Evolutionary conservation across 2,329 filamentous ascomycete genomes (phyloP), one percentile per base, ranked within the genome.

Genomic region (Nectriaceae sp.): DNA sequence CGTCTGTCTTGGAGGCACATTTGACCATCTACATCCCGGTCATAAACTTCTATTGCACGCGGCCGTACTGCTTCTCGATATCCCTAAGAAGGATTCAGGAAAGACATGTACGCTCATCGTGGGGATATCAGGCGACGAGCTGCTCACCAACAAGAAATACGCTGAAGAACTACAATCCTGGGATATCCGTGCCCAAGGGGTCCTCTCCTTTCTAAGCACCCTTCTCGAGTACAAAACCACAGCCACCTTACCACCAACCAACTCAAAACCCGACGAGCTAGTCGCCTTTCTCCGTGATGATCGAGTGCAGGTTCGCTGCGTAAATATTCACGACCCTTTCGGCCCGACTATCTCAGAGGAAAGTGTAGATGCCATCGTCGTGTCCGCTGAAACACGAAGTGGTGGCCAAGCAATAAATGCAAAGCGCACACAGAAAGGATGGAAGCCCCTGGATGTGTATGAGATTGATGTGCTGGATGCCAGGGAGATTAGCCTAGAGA

Each of bases 31-130:
- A 19, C 94, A 99, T 66, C 85, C 89, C 4, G 94, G 94, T 5
- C 94, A 99, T 74, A 99, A 97, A 71, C 78, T 97, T n/a, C 80
- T 99, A 18, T 81, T 99, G 18, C 91, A 92, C n/a, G 92, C 92
- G 52, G 89, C 88, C 1, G 82, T 86, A 0, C 81, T 97, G 47
- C 78, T 90, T 15, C 77, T 88, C 47, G 80, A 82, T 49, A 76
- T 81, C 1, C 74, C 75, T 0, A 57, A 70, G 36, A 61, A 70
- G 24, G 59, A 64, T 24, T 63, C 73, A 0, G 62, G 65, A 1
- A 55, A 64, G 22, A 71, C 75, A 19, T 80, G 82, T 52, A 78
- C 78, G 11, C 79, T 95, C 53, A 87, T 91, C 16, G 79, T 97
- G 36, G 94, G 94, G 11, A 88, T 99, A 57, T 96, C 94, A 0